Evolutionary conservation across 2,329 filamentous ascomycete species (phyloP).

Genomic region (Penicillium janthinellum): DNA sequence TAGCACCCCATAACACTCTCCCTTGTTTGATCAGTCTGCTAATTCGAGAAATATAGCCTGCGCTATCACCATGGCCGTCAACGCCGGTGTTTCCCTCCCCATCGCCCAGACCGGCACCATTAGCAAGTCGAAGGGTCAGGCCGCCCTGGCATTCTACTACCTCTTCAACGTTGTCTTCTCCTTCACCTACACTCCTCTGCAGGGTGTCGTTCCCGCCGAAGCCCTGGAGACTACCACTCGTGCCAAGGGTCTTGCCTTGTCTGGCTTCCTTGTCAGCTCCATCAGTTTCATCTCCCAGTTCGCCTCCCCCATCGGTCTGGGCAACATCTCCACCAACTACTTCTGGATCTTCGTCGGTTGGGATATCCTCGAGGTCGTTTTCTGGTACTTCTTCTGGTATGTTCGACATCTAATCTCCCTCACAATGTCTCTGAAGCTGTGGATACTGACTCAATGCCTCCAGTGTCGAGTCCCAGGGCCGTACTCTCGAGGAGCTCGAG

Average conservation of each 20-base stretch:
- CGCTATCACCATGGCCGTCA: constrained; percentile 47
- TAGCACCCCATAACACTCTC: too few relatives aligned
- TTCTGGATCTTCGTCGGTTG: constrained; percentile 53
- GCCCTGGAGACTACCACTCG: constrained; percentile 53
- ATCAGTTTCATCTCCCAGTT: constrained; percentile 55
- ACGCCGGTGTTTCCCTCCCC: constrained; percentile 48
- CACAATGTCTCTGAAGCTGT: background rate
- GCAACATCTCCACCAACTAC: constrained; percentile 43
- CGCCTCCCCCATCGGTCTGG: constrained; percentile 50
- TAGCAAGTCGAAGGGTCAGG: constrained; percentile 43
- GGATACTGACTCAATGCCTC: background rate
- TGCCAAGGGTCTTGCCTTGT: constrained; percentile 52
- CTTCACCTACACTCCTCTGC: constrained; percentile 55
- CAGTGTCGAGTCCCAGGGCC: constrained; percentile 54
- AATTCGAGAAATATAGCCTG: constrained; percentile 29
- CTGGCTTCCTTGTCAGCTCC: constrained; percentile 49
- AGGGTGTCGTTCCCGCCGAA: constrained; percentile 52
- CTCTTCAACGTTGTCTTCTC: constrained; percentile 55
- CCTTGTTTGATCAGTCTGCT: background rate
- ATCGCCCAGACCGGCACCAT: constrained; percentile 38
- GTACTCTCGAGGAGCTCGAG: constrained; percentile 54
- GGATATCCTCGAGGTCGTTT: constrained; percentile 47
- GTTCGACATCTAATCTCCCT: constrained; percentile 13
- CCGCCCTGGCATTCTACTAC: constrained; percentile 53
- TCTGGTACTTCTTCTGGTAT: constrained; percentile 53